These are phyloP conservation scores for Arabidopsis thaliana DNA, from an alignment of 345 rosid genomes.

Conservation along the genomic window TAIR10.1 NC_003071.7:15750001-15750500, in stretches of 20 bases:
- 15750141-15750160: neutral
- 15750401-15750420: neutral
- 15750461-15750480: neutral
- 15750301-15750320: neutral
- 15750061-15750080: slow-evolving; percentile 58
- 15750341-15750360: neutral
- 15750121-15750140: neutral
- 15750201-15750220: neutral
- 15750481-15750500: neutral
- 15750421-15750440: neutral
- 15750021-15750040: slow-evolving; percentile 29
- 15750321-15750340: neutral
- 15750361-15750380: neutral
- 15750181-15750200: neutral
- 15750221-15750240: neutral
- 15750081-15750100: slow-evolving; percentile 63
- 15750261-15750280: neutral
- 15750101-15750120: slow-evolving; percentile 55
- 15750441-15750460: neutral
- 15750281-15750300: neutral
- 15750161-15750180: slow-evolving; percentile 1
- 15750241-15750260: neutral
- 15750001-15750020: slow-evolving; percentile 62
- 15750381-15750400: too few relatives aligned
- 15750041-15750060: slow-evolving; percentile 63